Evolutionary conservation across 1,139 yeast species (phyloP).

Genomic region (Meyerozyma smithsonii): DNA sequence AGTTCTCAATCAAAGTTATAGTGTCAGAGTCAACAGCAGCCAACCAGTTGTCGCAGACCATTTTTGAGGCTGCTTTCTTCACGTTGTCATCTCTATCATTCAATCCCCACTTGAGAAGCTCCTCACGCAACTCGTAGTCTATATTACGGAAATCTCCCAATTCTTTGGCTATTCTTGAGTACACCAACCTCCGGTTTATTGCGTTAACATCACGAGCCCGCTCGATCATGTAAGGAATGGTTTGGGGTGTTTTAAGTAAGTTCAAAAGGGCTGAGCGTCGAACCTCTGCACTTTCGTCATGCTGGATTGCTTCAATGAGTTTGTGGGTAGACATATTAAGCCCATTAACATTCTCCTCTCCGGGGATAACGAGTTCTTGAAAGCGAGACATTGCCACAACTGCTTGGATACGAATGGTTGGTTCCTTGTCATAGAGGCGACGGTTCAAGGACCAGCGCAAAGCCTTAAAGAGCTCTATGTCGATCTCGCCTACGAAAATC

Average conservation of each 20-base stretch:
- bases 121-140: constrained; percentile 57
- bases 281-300: constrained; percentile 86
- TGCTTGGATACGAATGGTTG: constrained; percentile 76
- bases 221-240: constrained; percentile 62
- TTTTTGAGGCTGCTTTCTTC: constrained; percentile 61
- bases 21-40: constrained; percentile 65
- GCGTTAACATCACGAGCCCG: constrained; percentile 79
- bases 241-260: constrained; percentile 49
- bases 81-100: constrained; percentile 80
- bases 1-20: constrained; percentile 61
- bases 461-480: constrained; percentile 63
- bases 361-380: constrained; percentile 50
- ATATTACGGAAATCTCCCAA: constrained; percentile 64
- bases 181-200: constrained; percentile 68
- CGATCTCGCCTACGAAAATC: constrained; percentile 71
- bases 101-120: constrained; percentile 76
- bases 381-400: constrained; percentile 75
- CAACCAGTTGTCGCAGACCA: constrained; percentile 74
- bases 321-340: constrained; percentile 29
- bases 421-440: constrained; percentile 75
- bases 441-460: constrained; percentile 57
- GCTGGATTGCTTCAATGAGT: constrained; percentile 54
- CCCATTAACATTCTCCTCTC: constrained; percentile 33
- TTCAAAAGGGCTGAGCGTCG: constrained; percentile 80
- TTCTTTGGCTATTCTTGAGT: constrained; percentile 61